A percentile compares a stretch with the other conserved stretches of the same genome.
These are phyloP conservation scores for Eucalyptus erythrocorys DNA, from an alignment of 345 rosid genomes.

Conservation along the genomic window DNA sequence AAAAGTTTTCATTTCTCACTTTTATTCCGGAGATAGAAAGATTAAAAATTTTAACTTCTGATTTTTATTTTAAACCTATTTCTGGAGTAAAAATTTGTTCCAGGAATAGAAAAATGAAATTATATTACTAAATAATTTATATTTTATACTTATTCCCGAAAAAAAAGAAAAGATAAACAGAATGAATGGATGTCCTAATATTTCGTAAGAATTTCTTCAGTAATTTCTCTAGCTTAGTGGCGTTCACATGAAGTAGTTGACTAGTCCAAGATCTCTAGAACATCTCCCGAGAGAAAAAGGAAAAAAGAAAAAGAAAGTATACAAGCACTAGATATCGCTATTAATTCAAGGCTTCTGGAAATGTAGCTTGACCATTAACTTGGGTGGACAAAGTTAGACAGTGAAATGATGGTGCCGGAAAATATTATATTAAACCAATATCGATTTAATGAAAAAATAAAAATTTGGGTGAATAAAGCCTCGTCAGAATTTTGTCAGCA, in stretches of 20 bases:
- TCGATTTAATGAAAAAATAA: no score
- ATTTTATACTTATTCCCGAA: no score
- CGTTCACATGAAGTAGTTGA: neutral
- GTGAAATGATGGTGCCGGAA: neutral
- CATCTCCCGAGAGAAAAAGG: neutral
- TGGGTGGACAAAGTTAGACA: neutral
- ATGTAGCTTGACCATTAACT: neutral
- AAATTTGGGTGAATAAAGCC: neutral
- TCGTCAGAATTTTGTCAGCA: neutral
- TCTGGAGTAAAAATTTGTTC: no score
- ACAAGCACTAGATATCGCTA: neutral
- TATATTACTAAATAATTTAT: no score
- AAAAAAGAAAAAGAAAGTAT: no score
- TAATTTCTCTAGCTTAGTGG: neutral
- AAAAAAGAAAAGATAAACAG: fast-evolving
- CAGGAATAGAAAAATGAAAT: no score
- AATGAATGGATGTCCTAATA: fast-evolving
- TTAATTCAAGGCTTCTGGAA: fast-evolving
- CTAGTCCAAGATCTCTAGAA: neutral
- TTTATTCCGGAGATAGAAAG: no score
- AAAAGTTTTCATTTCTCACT: fast-evolving
- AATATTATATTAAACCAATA: no score
- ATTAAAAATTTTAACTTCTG: fast-evolving
- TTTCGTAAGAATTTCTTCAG: no score
- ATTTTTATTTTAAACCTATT: no score